A percentile compares a stretch with the other conserved stretches of the same genome.
Conservation (phyloP, 192 early-diverging fungal species). For the Gamsiella multidivaricata region DNA sequence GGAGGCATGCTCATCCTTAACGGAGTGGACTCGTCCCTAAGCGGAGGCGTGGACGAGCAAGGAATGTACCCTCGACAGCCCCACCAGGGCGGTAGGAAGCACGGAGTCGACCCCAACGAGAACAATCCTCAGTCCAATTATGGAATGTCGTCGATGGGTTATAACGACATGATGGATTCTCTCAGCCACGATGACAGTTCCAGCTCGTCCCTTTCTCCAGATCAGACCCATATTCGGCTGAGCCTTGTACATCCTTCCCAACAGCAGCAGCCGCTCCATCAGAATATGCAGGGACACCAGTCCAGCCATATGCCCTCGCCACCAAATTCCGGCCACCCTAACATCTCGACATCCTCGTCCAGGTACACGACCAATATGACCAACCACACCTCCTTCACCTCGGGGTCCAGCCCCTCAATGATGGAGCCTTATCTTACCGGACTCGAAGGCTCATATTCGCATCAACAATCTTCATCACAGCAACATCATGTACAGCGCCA, state of each 20-base stretch:
- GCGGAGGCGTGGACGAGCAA: slow-evolving; percentile 7
- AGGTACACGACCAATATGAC: slow-evolving; percentile 13
- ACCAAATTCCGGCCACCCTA: slow-evolving; percentile 9
- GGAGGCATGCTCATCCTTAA: slow-evolving; percentile 44
- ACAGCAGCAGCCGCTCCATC: slow-evolving; percentile 12
- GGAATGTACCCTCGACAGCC: not conserved
- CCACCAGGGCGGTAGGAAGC: not conserved
- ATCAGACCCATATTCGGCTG: slow-evolving; percentile 19
- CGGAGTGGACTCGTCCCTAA: slow-evolving; percentile 9
- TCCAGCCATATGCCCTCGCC: slow-evolving; percentile 10
- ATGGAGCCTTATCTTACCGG: slow-evolving; percentile 1
- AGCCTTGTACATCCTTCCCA: slow-evolving; percentile 13
- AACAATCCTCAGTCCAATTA: slow-evolving; percentile 2
- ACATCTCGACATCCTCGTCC: slow-evolving; percentile 2
- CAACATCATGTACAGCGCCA: slow-evolving; percentile 6
- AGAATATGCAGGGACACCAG: slow-evolving; percentile 18
- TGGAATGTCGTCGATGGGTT: slow-evolving; percentile 22
- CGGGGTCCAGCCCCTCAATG: not conserved
- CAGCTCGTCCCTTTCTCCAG: slow-evolving; percentile 40
- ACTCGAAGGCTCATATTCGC: slow-evolving; percentile 13
- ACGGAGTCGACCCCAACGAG: slow-evolving; percentile 14
- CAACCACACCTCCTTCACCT: slow-evolving; percentile 1
- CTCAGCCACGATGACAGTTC: slow-evolving; percentile 26
- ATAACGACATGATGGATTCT: slow-evolving; percentile 42
- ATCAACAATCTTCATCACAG: slow-evolving; percentile 26